Base-by-base conservation (phyloP, 1,284 basidiomycete species). In the Ceratobasidium sp. region DNA sequence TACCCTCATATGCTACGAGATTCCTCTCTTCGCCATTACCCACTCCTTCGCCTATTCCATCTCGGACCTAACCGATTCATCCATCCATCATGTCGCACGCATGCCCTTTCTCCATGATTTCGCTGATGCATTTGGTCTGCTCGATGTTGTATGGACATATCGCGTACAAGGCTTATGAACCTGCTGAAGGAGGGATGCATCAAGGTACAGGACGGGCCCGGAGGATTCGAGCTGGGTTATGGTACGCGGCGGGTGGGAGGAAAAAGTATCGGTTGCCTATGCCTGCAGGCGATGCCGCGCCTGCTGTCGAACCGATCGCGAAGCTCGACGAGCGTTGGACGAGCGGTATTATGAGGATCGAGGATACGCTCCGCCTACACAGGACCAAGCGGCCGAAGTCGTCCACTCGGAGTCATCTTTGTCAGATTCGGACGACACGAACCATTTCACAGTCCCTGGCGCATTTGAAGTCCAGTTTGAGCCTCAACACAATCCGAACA, bases 21-120 rank as follows among this genome's bases (percentile, higher is more conserved):
- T 99, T 97, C 97, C 97, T 0, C 86, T 99, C 79, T 99, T 99
- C 83, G 97, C 98, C 0, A 88, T 98, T 67, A 94, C 95, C 1
- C 98, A 99, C 85, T 90, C 93, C 85, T 97, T 92, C 82, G 96
- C 96, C 42, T 97, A 97, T 84, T 91, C 93, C 3, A 90, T 92
- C 81, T 92, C 89, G 70, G 97, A 98, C 84, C 98, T 95, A 83
- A 90, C 95, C 81, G 92, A 95, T 83, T 85, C 89, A 0, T 85
- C 88, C 4, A 85, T 91, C 39, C 87, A 89, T 15, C 94, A 92
- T 83, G 93, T 94, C 39, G 97, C 95, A 1, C 92, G 97, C 28
- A 93, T 98, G 89, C 94, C 94, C 0, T 90, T 97, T 85, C 90
- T 88, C 69, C 92, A 96, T 84, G 97, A 98, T 0, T 88, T 97